These are phyloP conservation scores for Suillus spraguei DNA, from an alignment of 768 basidiomycete genomes.

Conservation along the genomic window DNA sequence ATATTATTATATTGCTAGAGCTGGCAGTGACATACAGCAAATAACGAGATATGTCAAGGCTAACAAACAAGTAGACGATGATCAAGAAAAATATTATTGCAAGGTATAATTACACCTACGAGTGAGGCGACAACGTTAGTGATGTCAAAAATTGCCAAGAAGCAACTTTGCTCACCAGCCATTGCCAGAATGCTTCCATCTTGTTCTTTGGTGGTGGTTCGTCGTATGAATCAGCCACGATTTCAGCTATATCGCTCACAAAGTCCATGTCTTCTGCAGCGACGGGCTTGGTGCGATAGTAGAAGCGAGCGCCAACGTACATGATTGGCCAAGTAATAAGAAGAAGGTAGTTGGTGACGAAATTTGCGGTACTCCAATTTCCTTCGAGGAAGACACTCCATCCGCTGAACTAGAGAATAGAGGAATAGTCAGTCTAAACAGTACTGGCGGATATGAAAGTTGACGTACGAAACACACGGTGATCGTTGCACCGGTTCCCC, in stretches of 20 bases:
- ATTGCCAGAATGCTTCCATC: slow-evolving; percentile 72
- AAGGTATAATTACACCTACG: slow-evolving; percentile 10
- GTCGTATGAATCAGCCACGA: slow-evolving; percentile 71
- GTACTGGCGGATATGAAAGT: not conserved
- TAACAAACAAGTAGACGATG: not conserved
- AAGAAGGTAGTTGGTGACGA: slow-evolving; percentile 85
- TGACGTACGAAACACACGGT: slow-evolving; percentile 64
- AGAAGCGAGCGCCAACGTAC: slow-evolving; percentile 61
- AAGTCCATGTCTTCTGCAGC: slow-evolving; percentile 82
- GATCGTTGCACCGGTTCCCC: slow-evolving; percentile 34
- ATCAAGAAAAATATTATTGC: not conserved
- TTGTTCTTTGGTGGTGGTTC: slow-evolving; percentile 72
- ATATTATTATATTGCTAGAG: slow-evolving; percentile 7
- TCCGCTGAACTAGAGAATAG: slow-evolving; percentile 46
- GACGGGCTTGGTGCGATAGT: slow-evolving; percentile 29
- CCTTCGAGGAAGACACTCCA: slow-evolving; percentile 55
- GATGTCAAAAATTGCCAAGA: not conserved
- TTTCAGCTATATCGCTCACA: slow-evolving; percentile 64
- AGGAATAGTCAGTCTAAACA: slow-evolving; percentile 39
- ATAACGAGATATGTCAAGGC: not conserved
- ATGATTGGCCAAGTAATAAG: slow-evolving; percentile 73
- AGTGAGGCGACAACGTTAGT: not conserved
- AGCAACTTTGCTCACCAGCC: slow-evolving; percentile 58
- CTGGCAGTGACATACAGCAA: not conserved
- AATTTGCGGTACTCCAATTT: slow-evolving; percentile 60